Evolutionary conservation across 1,284 basidiomycete species (phyloP).

Genomic region (Apiotrichum siamense): DNA sequence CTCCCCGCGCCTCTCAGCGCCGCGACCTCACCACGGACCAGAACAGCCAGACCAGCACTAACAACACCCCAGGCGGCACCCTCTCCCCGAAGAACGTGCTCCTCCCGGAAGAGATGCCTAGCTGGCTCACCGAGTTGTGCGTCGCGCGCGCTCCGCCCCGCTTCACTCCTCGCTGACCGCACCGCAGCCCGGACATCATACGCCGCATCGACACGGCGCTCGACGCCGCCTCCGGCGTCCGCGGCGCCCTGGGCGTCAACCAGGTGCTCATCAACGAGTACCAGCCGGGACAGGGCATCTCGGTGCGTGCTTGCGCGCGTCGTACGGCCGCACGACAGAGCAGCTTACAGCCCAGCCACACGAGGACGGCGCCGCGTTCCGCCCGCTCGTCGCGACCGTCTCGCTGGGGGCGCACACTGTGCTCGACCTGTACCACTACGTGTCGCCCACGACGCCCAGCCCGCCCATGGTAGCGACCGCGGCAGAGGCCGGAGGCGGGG

Average conservation of each 20-base stretch:
- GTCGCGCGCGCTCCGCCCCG: conserved; percentile 20
- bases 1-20: too few relatives aligned
- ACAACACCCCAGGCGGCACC: conserved; percentile 37
- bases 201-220: conserved; percentile 53
- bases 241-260: conserved; percentile 55
- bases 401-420: conserved; percentile 77
- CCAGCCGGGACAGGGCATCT: conserved; percentile 81
- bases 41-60: too few relatives aligned
- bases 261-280: conserved; percentile 90
- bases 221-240: conserved; percentile 13
- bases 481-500: conserved; percentile 33
- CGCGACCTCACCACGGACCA: too few relatives aligned
- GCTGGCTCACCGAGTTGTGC: conserved; percentile 37
- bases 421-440: conserved; percentile 76
- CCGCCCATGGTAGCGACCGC: conserved; percentile 37
- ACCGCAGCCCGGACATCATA: conserved; percentile 67
- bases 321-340: too few relatives aligned
- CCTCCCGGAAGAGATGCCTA: conserved; percentile 38
- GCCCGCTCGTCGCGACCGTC: conserved; percentile 80
- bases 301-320: too few relatives aligned
- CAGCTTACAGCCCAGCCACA: too few relatives aligned
- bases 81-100: conserved; percentile 41
- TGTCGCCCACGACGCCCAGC: conserved; percentile 37
- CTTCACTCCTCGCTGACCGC: conserved; percentile 1
- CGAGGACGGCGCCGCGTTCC: conserved; percentile 83